Evolutionary conservation across 1,284 basidiomycete genomes (phyloP).

Genomic region (Athelia psychrophila): DNA sequence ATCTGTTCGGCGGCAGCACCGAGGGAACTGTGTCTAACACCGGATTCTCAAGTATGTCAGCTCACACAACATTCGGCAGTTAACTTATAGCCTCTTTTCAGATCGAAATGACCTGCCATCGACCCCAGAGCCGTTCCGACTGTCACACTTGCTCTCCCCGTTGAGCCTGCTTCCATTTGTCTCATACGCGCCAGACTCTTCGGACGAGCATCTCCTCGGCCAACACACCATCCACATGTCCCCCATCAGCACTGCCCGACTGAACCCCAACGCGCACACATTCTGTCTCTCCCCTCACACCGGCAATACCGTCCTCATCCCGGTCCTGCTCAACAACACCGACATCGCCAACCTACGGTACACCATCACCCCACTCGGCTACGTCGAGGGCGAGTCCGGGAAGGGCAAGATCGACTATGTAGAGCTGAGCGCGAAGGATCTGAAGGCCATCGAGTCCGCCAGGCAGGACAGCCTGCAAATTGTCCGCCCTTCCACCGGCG

Average conservation of each 20-base stretch:
- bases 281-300: conserved; percentile 68
- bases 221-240: conserved; percentile 90
- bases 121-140: conserved; percentile 39
- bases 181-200: conserved; percentile 17
- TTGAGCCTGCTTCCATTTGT: conserved; percentile 41
- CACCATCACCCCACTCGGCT: conserved; percentile 70
- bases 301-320: conserved; percentile 56
- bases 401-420: conserved; percentile 46
- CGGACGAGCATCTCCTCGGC: conserved; percentile 70
- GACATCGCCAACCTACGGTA: conserved; percentile 74
- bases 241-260: conserved; percentile 82
- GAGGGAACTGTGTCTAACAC: conserved; percentile 16
- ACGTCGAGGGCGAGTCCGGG: conserved; percentile 33
- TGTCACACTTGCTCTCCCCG: conserved; percentile 43
- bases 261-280: conserved; percentile 68
- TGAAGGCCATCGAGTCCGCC: conserved; percentile 62
- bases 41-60: conserved; percentile 25
- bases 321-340: conserved; percentile 90
- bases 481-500: conserved; percentile 14
- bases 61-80: background rate
- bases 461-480: conserved; percentile 50
- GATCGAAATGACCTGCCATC: conserved; percentile 37
- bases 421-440: conserved; percentile 60
- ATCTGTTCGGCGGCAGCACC: conserved; percentile 27
- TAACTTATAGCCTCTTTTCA: conserved; percentile 8